Conservation (phyloP, 1,284 basidiomycete species). For the Cystobasidium pallidum region DNA sequence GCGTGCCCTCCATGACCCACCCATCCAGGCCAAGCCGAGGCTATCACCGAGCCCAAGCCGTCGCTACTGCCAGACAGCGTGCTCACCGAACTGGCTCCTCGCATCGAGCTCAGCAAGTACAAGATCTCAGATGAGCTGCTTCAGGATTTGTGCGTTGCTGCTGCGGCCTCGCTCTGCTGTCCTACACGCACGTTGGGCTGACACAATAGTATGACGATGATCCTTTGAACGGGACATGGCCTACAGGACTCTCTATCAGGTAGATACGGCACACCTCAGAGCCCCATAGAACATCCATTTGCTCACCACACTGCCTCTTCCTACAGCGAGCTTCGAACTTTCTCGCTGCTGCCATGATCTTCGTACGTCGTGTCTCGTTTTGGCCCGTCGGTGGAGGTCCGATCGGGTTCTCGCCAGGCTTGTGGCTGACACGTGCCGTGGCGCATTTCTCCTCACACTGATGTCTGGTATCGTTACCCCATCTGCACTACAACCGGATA, state of each 20-base stretch:
- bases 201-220: conserved; percentile 2
- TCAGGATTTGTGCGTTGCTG: conserved; percentile 29
- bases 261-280: background rate
- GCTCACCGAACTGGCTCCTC: conserved; percentile 30
- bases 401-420: background rate
- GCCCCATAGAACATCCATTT: background rate
- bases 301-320: background rate
- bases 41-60: conserved; percentile 41
- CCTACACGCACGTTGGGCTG: background rate
- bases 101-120: conserved; percentile 25
- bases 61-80: conserved; percentile 41
- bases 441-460: background rate
- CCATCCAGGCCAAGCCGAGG: conserved; percentile 44
- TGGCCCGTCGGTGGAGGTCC: background rate
- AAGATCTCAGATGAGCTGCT: conserved; percentile 27
- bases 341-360: conserved; percentile 63
- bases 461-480: background rate
- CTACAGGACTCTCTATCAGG: conserved; percentile 35
- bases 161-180: too few species aligned
- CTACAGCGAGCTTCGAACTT: conserved; percentile 41
- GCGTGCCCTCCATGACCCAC: too few species aligned
- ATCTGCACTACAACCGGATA: background rate
- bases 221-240: background rate
- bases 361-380: conserved; percentile 61
- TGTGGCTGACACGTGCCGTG: conserved; percentile 22